Evolutionary conservation across 345 rosid genomes (phyloP), one percentile per base, ranked within the genome.

Genomic region (Gossypium ekmanianum): DNA sequence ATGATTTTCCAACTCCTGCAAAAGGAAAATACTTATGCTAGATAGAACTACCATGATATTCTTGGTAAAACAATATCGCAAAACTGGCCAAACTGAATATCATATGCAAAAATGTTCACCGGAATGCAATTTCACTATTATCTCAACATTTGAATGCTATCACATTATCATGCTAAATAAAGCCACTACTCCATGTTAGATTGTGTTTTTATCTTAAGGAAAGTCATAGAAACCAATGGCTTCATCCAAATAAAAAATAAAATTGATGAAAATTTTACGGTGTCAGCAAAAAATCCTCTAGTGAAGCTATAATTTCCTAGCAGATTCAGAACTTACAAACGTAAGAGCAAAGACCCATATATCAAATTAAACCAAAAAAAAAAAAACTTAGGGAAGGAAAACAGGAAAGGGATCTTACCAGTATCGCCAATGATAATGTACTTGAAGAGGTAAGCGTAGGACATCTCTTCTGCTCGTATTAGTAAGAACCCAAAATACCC

Each of bases 401-500:
- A 17, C 0, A 9, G 12, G 18, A 74, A 26, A n/a, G 43, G 14
- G 20, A 29, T 14, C 50, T 24, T 61, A 61, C 64, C 64, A 12
- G 64, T 61, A 26, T 26, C 64, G 13, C 64, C 64, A 13, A 61
- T 61, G 64, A 61, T 61, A 12, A 61, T 61, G 64, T 61, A 27
- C 64, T 61, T 61, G 64, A 61, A 61, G 14, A 61, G 64, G 41
- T 61, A 61, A 13, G 64, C 64, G 64, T 61, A 61, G 17, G 64
- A 27, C 64, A 61, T 61, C 34, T 11, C 14, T 24, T 59, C 39
- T 59, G 63, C 34, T 59, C 16, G 62, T 22, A 58, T 22, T 58
- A 22, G 62, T 3, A 11, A 11, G 7, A 58, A 57, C 61, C 29
- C 34, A 17, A 24, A 58, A 58, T 22, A 22, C 39, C 62, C 62